A percentile compares a stretch with the other conserved stretches of the same genome.
Evolutionary conservation across 176 grass and related monocot species (phyloP).

Genomic region (Calamus simplicifolius): DNA sequence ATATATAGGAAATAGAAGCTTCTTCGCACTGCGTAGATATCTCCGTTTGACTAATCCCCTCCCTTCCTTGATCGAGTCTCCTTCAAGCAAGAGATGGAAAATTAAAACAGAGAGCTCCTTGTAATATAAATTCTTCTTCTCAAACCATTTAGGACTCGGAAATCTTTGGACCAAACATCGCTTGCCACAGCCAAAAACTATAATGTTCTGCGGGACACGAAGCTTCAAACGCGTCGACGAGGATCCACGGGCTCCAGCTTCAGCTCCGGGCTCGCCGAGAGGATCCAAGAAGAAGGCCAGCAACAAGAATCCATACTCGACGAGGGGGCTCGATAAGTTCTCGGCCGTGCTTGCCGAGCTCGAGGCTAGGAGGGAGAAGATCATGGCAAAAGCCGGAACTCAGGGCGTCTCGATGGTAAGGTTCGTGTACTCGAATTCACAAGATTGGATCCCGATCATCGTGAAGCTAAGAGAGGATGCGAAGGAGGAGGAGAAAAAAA

Average conservation of each 20-base stretch:
- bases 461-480: slow-evolving; percentile 45
- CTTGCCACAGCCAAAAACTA: slow-evolving; percentile 11
- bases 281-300: slow-evolving; percentile 27
- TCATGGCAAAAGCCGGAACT: slow-evolving; percentile 43
- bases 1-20: too few relatives aligned
- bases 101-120: too few relatives aligned
- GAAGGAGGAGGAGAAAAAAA: slow-evolving; percentile 11
- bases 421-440: slow-evolving; percentile 53
- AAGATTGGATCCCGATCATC: slow-evolving; percentile 65
- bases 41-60: too few relatives aligned
- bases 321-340: slow-evolving; percentile 90
- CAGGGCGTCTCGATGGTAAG: slow-evolving; percentile 42
- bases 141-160: too few relatives aligned
- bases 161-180: too few relatives aligned
- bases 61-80: too few relatives aligned
- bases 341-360: slow-evolving; percentile 71
- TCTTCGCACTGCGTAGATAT: too few relatives aligned
- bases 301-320: slow-evolving; percentile 58
- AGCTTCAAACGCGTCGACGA: slow-evolving; percentile 49
- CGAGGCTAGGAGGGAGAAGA: slow-evolving; percentile 49
- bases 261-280: slow-evolving; percentile 10
- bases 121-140: too few relatives aligned
- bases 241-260: neutral
- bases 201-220: slow-evolving; percentile 36
- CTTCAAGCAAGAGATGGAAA: too few relatives aligned